Evolutionary conservation across 106 monocot genomes (phyloP), one percentile per base, ranked within the genome.

Genomic region (Vanilla planifolia): DNA sequence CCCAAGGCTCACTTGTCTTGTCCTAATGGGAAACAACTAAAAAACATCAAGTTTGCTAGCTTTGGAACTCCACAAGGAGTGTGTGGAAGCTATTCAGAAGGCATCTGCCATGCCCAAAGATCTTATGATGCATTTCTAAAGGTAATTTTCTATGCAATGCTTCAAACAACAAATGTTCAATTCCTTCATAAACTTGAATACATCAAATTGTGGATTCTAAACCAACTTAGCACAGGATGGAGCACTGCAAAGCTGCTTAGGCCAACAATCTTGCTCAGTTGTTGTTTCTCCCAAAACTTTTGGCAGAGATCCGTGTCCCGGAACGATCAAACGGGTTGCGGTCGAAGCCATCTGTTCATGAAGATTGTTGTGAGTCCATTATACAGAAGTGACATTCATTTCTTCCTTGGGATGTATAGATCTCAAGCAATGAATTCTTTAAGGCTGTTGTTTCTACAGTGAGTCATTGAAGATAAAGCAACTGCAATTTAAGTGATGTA

Each of bases 41-140:
- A 61, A 0, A 58, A 62, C 9, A 77, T 89, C 44, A 77, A 72
- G 47, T 89, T 89, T 72, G 89, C 89, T 23, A 89, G 89, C 51
- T 89, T 77, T 60, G 89, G 89, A n/a, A 84, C 83, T 59, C 83
- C 89, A 35, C 67, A 33, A 59, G 89, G 89, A 40, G 50, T 24
- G 1, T 83, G 83, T 47, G 89, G 89, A 21, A 75, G 57, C 45
- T 89, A 48, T 68, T 72, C 77, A 4, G 80, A 79, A 34, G 83
- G 89, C 0, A 41, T 34, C 43, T 89, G 89, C 52, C 89, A 89
- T 69, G 83, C 89, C 28, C 77, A 74, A 67, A 59, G 70, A 41
- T 89, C 89, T 47, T 89, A 89, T 72, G 71, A 83, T 74, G 76
- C 72, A 62, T 67, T 89, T 39, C 40, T 80, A 24, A 59, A 74